Evolutionary conservation across 2,329 filamentous ascomycete genomes (phyloP).

Genomic region (Diaporthe sp.): DNA sequence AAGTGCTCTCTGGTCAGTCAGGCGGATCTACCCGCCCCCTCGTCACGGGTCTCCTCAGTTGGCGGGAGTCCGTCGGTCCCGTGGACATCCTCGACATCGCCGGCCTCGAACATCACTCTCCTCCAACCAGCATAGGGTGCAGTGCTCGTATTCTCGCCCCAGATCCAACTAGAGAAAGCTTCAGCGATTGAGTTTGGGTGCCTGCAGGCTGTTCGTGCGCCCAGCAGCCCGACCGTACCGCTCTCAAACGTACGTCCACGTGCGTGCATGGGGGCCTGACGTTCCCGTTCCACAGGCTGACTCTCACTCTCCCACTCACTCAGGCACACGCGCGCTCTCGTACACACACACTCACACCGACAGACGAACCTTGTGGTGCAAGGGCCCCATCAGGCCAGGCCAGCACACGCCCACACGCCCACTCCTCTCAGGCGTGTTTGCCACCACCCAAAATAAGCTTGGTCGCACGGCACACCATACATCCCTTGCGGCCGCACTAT

Average conservation of each 20-base stretch:
- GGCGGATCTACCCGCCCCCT: slow-evolving; percentile 29
- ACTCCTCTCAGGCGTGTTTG: slow-evolving; percentile 2
- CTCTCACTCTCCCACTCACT: neutral
- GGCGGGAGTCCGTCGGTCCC: neutral
- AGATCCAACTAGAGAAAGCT: neutral
- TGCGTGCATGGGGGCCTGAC: slow-evolving; percentile 13
- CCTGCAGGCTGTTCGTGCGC: neutral
- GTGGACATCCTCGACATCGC: slow-evolving; percentile 3
- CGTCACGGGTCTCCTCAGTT: slow-evolving; percentile 23
- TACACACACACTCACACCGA: slow-evolving; percentile 3
- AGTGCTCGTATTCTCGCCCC: neutral
- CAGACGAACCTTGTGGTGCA: slow-evolving; percentile 10
- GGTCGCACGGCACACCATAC: slow-evolving; percentile 21
- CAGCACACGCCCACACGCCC: neutral
- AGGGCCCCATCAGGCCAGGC: slow-evolving; percentile 25
- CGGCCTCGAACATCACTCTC: neutral
- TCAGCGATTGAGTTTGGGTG: slow-evolving; percentile 13
- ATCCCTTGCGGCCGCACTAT: slow-evolving; percentile 18
- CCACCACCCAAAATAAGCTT: slow-evolving; percentile 7
- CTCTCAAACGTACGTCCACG: neutral
- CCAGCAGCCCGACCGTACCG: neutral
- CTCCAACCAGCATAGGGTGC: neutral
- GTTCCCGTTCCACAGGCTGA: slow-evolving; percentile 27
- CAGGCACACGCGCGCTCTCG: neutral
- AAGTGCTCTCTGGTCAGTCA: slow-evolving; percentile 6